Evolutionary conservation across 352 stramenopile genomes (phyloP).

Genomic region (Discostella stelligera): DNA sequence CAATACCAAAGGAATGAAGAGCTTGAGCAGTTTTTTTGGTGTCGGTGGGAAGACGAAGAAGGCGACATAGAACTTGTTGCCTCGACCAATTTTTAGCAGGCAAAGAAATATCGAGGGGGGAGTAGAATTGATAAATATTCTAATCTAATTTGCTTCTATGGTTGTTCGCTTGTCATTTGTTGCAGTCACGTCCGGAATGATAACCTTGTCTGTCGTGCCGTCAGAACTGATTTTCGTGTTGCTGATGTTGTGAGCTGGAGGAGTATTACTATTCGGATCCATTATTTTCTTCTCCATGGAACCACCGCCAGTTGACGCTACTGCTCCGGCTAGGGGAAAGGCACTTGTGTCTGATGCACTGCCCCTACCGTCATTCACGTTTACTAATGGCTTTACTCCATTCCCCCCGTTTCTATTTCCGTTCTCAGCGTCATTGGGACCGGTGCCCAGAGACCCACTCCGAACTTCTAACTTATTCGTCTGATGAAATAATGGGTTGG

Average conservation of each 20-base stretch:
- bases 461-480: too few relatives aligned
- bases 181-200: slow-evolving; percentile 9
- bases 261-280: too few relatives aligned
- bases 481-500: too few relatives aligned
- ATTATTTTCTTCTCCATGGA: too few relatives aligned
- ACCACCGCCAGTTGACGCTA: too few relatives aligned
- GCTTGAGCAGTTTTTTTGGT: slow-evolving; percentile 73
- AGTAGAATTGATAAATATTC: background rate
- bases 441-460: too few relatives aligned
- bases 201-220: background rate
- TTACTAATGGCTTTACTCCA: too few relatives aligned
- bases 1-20: slow-evolving; percentile 78
- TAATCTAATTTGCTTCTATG: slow-evolving; percentile 26
- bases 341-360: too few relatives aligned
- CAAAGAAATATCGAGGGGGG: background rate
- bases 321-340: too few relatives aligned
- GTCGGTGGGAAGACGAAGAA: slow-evolving; percentile 46
- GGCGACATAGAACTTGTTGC: background rate
- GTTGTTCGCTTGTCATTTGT: slow-evolving; percentile 30
- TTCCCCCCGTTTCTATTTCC: too few relatives aligned
- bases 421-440: too few relatives aligned
- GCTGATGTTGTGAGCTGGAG: background rate
- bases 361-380: too few relatives aligned
- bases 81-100: background rate
- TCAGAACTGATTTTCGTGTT: background rate